Evolutionary conservation across 2,329 filamentous ascomycete species (phyloP).

Genomic region (Fusarium papillatum): DNA sequence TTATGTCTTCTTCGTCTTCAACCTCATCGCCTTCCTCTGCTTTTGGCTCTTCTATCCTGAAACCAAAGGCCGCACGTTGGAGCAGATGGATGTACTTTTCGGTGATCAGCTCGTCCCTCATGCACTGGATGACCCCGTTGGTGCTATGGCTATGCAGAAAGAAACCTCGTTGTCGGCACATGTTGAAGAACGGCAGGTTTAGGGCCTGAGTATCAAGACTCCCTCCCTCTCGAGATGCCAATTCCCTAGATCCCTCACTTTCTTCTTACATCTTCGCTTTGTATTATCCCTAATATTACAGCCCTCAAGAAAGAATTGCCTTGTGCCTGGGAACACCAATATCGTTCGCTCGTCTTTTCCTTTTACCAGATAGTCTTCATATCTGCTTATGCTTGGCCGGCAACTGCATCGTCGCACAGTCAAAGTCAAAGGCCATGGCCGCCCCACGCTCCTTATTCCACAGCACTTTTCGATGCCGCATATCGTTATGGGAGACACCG

Average conservation of each 20-base stretch:
- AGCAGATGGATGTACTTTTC: conserved; percentile 28
- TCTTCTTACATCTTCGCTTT: neutral
- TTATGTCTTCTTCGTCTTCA: conserved; percentile 45
- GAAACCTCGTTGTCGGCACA: conserved; percentile 5
- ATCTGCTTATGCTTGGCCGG: neutral
- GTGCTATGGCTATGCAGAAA: conserved; percentile 24
- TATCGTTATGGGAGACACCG: neutral
- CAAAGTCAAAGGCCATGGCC: neutral
- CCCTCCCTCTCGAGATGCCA: neutral
- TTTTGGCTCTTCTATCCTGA: conserved; percentile 35
- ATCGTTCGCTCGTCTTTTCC: neutral
- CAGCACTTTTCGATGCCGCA: neutral
- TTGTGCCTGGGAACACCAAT: neutral
- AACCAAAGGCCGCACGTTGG: conserved; percentile 21
- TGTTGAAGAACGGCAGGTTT: conserved; percentile 6
- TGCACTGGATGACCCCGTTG: conserved; percentile 22
- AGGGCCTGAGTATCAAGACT: too few species aligned
- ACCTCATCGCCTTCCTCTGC: conserved; percentile 38
- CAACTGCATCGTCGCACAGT: neutral
- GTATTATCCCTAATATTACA: neutral
- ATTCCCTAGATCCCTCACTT: neutral
- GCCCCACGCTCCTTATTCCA: neutral
- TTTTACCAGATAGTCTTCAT: neutral
- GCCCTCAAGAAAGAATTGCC: neutral
- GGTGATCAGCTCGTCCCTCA: conserved; percentile 28